Base-by-base conservation (phyloP, 805 yeast genomes). In the Yamadazyma tumulicola region DNA sequence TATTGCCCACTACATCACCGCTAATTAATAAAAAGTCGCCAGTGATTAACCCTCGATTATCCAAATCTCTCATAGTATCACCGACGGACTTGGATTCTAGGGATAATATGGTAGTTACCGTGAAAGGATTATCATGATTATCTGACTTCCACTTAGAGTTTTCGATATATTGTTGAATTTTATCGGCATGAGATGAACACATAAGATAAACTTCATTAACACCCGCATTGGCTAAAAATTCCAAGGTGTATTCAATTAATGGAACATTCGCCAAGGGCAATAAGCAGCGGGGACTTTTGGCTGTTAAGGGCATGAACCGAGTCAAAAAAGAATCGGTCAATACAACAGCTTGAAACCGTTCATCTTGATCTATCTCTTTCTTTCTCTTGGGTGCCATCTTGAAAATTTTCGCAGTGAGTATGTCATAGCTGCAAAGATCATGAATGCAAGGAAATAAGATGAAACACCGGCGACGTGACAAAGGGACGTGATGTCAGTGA, bases 61-160 rank as follows among this genome's bases (percentile, higher is more conserved):
- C 98, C 39, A 93, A 66, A 54, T 91, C 97, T 57, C 98, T 75
- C 95, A 93, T 85, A 14, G 95, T 94, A 62, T 93, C 98, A 46
- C 98, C 98, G 8, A 91, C 95, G 18, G 95, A 85, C 57, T 89
- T 67, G 8, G 93, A 80, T 57, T 91, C 96, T 31, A 87, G 77
- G 16, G 94, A 78, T 70, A 85, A 74, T 34, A 91, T 76, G 3
- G 95, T 83, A 31, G 78, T 75, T 29, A 93, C 74, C 37, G 75
- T 74, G 58, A 93, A 91, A 1, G 97, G 96, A 14, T 27, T 25
- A 3, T 11, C 22, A 53, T 80, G 76, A 26, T 5, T 9, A 1
- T 78, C 69, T 12, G 67, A 51, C 11, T 18, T 37, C 93, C 93
- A 85, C 52, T 79, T 81, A 21, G 86, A 79, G 5, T 63, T 54